Evolutionary conservation across 108 stramenopile species (phyloP), one percentile per base, ranked within the genome.

Genomic region (Nannochloropsis salina): DNA sequence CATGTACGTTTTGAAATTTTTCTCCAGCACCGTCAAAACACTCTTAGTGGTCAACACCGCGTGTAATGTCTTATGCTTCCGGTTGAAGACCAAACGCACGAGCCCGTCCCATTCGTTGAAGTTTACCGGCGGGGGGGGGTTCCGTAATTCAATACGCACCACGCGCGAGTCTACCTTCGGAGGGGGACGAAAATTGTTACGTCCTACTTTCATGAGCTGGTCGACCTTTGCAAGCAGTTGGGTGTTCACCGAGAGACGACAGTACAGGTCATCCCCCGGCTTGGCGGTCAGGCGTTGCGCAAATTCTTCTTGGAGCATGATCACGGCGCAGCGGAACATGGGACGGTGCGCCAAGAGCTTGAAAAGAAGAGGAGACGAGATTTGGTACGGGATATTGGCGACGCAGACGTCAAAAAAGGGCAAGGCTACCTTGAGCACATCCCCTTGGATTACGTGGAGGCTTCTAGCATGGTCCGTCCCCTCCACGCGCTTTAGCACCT

Each of bases 21-120:
- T 94, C 90, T 96, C 94, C 42, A 99, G 92, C 86, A 99, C 83
- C 79, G 83, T 87, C 42, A 89, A 82, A 8, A 85, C 85, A 43
- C 43, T 42, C 82, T 84, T 90, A 40, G 88, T 88, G n/a, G 43
- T 43, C 51, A 87, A 51, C 11, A 90, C 82, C 5, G 84, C 82
- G 82, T 45, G 85, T 61, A 91, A 43, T 21, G 88, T 90, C 87
- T 88, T 87, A 74, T 91, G 47, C 88, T 95, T 93, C 87, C 90
- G 80, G 85, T 90, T 90, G 85, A 90, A 90, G n/a, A 90, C 45
- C 12, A 90, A 20, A 8, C 90, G 87, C 42, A 98, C 94, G 93
- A 99, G 95, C 44, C 99, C 99, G 89, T 98, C 99, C 99, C 99
- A 99, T 90, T 99, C 99, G 18, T 91, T 92, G 93, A 99, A 99